phyloP scores from a whole-genome alignment of 352 stramenopile genomes.

The Sclerospora graminicola region DNA sequence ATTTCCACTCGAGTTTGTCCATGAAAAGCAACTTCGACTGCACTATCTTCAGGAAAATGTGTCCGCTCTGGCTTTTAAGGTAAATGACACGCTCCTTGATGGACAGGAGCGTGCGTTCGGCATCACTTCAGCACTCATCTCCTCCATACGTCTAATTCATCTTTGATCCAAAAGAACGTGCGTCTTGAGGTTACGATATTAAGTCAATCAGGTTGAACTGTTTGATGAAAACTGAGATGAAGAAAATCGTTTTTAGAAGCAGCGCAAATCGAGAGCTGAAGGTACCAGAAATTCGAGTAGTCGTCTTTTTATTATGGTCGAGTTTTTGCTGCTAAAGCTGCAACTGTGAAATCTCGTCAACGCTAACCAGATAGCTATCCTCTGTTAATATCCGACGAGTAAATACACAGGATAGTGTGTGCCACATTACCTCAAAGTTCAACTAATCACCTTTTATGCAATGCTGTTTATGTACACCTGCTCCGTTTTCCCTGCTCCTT shows the following conservation, averaged over 20 bases:
- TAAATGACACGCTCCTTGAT: constrained; percentile 43
- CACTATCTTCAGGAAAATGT: constrained; percentile 50
- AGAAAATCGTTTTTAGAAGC: constrained; percentile 6
- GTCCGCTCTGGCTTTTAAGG: constrained; percentile 44
- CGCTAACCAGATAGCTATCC: constrained; percentile 7
- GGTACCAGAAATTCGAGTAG: constrained; percentile 3
- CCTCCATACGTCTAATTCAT: constrained; percentile 45
- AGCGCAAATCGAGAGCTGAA: neutral
- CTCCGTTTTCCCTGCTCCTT: no score
- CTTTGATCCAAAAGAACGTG: constrained; percentile 3
- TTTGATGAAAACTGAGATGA: neutral
- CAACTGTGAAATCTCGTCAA: neutral
- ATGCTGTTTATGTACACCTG: no score
- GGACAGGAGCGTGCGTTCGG: constrained; percentile 54
- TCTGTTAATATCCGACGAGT: no score
- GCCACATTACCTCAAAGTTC: no score
- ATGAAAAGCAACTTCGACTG: constrained; percentile 72
- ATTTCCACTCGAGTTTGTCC: constrained; percentile 44
- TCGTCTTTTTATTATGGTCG: constrained; percentile 5
- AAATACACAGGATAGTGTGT: no score
- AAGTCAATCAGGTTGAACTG: neutral
- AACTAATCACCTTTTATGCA: no score
- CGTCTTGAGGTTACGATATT: constrained; percentile 3
- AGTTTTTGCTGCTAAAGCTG: constrained; percentile 2
- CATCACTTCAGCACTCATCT: constrained; percentile 76